Evolutionary conservation across 345 rosid genomes (phyloP).

Genomic region (Aquilaria malaccensis): DNA sequence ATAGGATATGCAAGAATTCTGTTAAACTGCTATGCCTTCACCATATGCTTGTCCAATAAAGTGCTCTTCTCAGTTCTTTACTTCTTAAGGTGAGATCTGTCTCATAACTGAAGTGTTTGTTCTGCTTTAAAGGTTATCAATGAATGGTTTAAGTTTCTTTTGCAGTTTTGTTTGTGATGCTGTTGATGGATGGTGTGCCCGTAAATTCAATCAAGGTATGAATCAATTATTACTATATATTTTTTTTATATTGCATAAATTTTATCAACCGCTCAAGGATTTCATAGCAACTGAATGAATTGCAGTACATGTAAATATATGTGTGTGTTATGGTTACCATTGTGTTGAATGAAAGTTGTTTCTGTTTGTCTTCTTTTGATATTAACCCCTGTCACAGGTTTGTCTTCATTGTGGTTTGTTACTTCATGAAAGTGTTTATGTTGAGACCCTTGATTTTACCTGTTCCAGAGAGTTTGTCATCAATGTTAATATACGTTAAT

Average conservation of each 20-base stretch:
- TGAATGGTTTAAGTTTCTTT: conserved; percentile 6
- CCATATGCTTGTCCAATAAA: conserved; percentile 74
- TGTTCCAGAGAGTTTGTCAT: no score
- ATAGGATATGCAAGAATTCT: conserved; percentile 74
- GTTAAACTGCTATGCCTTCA: conserved; percentile 74
- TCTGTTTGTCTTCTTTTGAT: no score
- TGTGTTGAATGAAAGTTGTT: no score
- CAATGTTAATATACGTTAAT: no score
- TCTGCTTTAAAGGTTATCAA: no score
- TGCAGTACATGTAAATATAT: not conserved
- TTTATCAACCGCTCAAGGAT: not conserved
- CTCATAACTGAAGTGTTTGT: not conserved
- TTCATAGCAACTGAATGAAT: no score
- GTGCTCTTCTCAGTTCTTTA: conserved; percentile 64
- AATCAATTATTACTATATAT: not conserved
- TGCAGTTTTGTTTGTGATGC: conserved; percentile 93
- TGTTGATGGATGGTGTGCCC: conserved; percentile 94
- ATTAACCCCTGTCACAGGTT: no score
- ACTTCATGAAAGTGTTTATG: no score
- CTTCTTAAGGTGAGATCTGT: conserved; percentile 50
- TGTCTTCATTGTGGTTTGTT: no score
- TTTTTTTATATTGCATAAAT: conserved; percentile 1
- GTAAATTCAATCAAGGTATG: conserved; percentile 90
- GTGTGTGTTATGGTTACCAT: no score
- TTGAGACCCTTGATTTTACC: no score